Percentiles rank a stretch among this genome's conserved stretches.
Conservation (phyloP, 768 basidiomycete genomes). For the Tubosaeta sp. region DNA sequence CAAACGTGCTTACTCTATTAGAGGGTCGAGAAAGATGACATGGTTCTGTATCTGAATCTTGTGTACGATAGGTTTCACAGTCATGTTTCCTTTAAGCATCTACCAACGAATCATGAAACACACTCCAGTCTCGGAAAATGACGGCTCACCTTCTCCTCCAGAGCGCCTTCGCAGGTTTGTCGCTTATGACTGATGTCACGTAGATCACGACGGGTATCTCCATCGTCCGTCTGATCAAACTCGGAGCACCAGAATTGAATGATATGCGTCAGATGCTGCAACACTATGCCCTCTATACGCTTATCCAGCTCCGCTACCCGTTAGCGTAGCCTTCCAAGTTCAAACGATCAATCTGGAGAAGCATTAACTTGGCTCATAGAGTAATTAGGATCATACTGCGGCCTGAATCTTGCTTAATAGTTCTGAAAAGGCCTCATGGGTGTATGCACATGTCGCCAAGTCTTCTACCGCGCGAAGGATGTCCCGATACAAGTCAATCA, state of each 20-base stretch:
- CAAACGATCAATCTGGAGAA: slow-evolving; percentile 76
- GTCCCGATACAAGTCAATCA: slow-evolving; percentile 88
- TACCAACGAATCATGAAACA: slow-evolving; percentile 24
- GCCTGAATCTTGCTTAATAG: slow-evolving; percentile 78
- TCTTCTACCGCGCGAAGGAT: slow-evolving; percentile 84
- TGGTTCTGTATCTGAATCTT: slow-evolving; percentile 98
- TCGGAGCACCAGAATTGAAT: slow-evolving; percentile 86
- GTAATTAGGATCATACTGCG: slow-evolving; percentile 69
- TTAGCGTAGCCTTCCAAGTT: slow-evolving; percentile 96
- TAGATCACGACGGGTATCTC: slow-evolving; percentile 52
- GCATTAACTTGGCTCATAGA: background rate
- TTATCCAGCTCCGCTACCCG: slow-evolving; percentile 81
- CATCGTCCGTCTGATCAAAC: slow-evolving; percentile 75
- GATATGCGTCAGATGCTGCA: slow-evolving; percentile 69
- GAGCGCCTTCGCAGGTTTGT: slow-evolving; percentile 61
- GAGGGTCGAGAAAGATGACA: slow-evolving; percentile 97
- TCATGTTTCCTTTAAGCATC: slow-evolving; percentile 71
- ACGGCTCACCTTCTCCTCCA: slow-evolving; percentile 70
- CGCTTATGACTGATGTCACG: slow-evolving; percentile 63
- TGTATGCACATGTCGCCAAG: slow-evolving; percentile 82
- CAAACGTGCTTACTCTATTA: slow-evolving; percentile 89
- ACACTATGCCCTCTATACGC: slow-evolving; percentile 76
- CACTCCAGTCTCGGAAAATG: background rate
- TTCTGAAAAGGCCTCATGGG: slow-evolving; percentile 74
- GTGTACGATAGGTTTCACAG: slow-evolving; percentile 82